Conservation (phyloP, 2,329 filamentous ascomycete genomes). For the Colletotrichum caudatum region DNA sequence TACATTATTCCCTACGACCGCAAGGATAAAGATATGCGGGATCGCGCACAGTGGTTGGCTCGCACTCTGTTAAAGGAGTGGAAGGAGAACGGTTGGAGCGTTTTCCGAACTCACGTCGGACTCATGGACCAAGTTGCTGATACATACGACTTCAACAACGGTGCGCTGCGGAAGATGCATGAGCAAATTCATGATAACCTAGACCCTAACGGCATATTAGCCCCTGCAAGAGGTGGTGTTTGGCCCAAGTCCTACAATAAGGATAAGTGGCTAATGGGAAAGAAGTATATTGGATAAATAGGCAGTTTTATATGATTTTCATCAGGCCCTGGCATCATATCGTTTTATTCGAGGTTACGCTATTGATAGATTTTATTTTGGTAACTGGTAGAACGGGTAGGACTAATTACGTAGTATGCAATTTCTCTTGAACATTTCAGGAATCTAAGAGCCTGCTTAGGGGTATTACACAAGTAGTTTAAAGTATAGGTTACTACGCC, state of each 20-base stretch:
- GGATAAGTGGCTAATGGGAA: slow-evolving; percentile 30
- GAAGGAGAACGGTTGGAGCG: slow-evolving; percentile 56
- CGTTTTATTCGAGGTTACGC: too few relatives aligned
- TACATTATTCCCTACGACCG: slow-evolving; percentile 64
- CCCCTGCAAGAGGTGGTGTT: slow-evolving; percentile 52
- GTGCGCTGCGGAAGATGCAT: slow-evolving; percentile 57
- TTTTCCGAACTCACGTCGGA: slow-evolving; percentile 60
- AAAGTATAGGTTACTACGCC: too few relatives aligned
- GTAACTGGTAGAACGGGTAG: too few relatives aligned
- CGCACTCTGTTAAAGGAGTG: slow-evolving; percentile 56
- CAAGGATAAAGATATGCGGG: slow-evolving; percentile 53
- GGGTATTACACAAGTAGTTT: too few relatives aligned
- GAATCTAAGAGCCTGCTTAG: too few relatives aligned
- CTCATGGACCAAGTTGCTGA: slow-evolving; percentile 60
- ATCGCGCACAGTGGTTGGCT: slow-evolving; percentile 48
- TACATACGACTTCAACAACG: slow-evolving; percentile 59
- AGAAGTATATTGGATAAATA: slow-evolving; percentile 25
- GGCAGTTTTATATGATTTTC: too few relatives aligned
- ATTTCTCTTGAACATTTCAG: too few relatives aligned
- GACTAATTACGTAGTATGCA: too few relatives aligned
- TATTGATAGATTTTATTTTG: too few relatives aligned
- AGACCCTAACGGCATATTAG: slow-evolving; percentile 56
- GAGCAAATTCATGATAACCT: slow-evolving; percentile 58
- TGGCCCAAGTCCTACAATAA: slow-evolving; percentile 48
- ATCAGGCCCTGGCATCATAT: too few relatives aligned